Conservation (phyloP, 2,329 filamentous ascomycete species). For the Sporothrix pseudoabietina region DNA sequence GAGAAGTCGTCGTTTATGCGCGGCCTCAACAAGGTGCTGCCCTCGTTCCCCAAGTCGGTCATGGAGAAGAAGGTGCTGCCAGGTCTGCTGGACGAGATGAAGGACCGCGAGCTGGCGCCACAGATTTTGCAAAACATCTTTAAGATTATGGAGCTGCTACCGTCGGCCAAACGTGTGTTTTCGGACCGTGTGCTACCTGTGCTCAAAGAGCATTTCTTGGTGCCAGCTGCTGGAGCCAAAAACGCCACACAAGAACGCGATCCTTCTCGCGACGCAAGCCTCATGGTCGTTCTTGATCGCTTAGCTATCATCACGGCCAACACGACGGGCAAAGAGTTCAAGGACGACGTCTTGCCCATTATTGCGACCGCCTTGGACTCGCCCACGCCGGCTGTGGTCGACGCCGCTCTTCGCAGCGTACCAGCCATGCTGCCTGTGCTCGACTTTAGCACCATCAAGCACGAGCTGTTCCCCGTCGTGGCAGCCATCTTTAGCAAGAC, state of each 20-base stretch:
- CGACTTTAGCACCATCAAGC: conserved; percentile 96
- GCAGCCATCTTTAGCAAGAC: conserved; percentile 90
- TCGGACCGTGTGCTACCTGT: conserved; percentile 83
- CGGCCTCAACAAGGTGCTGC: conserved; percentile 81
- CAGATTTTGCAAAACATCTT: conserved; percentile 90
- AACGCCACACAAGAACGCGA: conserved; percentile 70
- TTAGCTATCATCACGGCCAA: conserved; percentile 75
- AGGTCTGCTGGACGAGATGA: conserved; percentile 86
- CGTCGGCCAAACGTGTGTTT: conserved; percentile 76
- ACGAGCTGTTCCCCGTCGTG: conserved; percentile 92
- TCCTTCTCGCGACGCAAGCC: conserved; percentile 78
- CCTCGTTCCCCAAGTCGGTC: conserved; percentile 89
- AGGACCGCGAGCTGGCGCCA: conserved; percentile 84
- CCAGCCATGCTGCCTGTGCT: conserved; percentile 81
- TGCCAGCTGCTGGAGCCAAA: conserved; percentile 48
- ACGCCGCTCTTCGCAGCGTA: conserved; percentile 77
- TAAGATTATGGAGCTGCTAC: conserved; percentile 78
- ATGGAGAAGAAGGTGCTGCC: conserved; percentile 93
- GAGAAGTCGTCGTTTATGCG: conserved; percentile 93
- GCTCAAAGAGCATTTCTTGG: conserved; percentile 79
- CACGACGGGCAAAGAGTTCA: conserved; percentile 88
- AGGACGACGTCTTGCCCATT: conserved; percentile 89
- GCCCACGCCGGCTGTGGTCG: conserved; percentile 83
- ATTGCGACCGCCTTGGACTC: conserved; percentile 83
- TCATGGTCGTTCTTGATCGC: conserved; percentile 90